Evolutionary conservation across 1,284 basidiomycete species (phyloP), one percentile per base, ranked within the genome.

Genomic region (Leccinum subspadiceum): DNA sequence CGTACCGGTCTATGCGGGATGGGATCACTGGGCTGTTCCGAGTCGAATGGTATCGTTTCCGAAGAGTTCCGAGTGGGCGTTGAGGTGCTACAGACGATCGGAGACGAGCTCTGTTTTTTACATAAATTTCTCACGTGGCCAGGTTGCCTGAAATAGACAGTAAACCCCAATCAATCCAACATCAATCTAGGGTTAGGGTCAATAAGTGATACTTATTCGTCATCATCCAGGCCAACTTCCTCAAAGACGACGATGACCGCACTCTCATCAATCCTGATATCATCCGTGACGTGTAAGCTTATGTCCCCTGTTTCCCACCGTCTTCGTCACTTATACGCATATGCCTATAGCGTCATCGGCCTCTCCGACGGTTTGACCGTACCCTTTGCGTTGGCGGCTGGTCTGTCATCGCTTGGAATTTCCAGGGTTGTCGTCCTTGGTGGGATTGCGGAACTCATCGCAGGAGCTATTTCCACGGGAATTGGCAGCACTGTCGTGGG

Each of bases 381-480:
- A 1, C 94, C 94, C 0, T 96, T 96, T 72, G 94, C 94, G 2
- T 79, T 96, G 35, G 88, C 94, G 1, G 92, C 93, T 13, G 93
- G 96, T 65, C 84, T 98, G 9, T 95, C 94, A 1, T 93, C 92
- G 2, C 84, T 98, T 17, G 95, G 96, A 53, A 88, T 91, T 65
- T 94, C 92, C 12, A 86, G 82, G 57, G 82, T 97, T 39, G 96
- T 98, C 67, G 92, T 98, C 52, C 81, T 97, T 53, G 93, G 94
- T 67, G 94, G 96, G 53, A 78, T 97, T 54, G 93, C 96, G 29
- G 93, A 98, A 74, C 87, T 97, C 64, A 92, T 95, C 61, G 93
- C 94, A 2, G 95, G 96, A n/a, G 92, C 94, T 8, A 93, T 98
- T 63, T 90, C 88, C 0, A 99, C 98, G 96, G 96, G 96, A 62